Conservation (phyloP, 768 basidiomycete genomes). For the Podaxis sp. region DNA sequence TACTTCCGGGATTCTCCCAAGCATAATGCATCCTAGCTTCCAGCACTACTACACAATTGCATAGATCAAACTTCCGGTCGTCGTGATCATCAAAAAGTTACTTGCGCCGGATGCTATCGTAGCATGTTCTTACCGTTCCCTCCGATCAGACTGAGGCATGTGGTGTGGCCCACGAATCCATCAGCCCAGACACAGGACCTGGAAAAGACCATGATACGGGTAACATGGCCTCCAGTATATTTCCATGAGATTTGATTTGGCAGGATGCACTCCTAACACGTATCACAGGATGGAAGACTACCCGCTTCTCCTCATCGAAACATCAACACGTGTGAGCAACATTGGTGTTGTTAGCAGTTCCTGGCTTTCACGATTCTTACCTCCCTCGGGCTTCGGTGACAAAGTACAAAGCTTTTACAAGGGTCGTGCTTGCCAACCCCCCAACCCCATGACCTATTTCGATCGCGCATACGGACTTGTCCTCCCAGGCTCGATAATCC, state of each 20-base stretch:
- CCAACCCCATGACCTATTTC: no score
- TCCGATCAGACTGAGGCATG: neutral
- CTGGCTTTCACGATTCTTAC: neutral
- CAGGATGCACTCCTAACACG: neutral
- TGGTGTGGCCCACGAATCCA: neutral
- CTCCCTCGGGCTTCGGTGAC: no score
- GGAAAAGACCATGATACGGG: no score
- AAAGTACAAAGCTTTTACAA: no score
- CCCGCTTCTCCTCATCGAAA: neutral
- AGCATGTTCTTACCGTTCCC: neutral
- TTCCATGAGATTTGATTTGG: neutral
- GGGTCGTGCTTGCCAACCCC: no score
- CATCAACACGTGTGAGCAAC: neutral
- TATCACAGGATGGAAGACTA: no score
- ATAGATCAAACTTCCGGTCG: neutral
- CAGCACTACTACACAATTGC: neutral
- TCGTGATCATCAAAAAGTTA: neutral
- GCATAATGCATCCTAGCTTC: neutral
- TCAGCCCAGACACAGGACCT: neutral
- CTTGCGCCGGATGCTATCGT: neutral
- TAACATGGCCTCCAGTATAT: no score
- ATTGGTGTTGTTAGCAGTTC: neutral
- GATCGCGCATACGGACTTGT: no score
- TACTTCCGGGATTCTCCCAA: neutral
- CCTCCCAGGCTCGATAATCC: no score